Base-by-base conservation (phyloP, 352 stramenopile species). In the Lagenidium sp. region DNA sequence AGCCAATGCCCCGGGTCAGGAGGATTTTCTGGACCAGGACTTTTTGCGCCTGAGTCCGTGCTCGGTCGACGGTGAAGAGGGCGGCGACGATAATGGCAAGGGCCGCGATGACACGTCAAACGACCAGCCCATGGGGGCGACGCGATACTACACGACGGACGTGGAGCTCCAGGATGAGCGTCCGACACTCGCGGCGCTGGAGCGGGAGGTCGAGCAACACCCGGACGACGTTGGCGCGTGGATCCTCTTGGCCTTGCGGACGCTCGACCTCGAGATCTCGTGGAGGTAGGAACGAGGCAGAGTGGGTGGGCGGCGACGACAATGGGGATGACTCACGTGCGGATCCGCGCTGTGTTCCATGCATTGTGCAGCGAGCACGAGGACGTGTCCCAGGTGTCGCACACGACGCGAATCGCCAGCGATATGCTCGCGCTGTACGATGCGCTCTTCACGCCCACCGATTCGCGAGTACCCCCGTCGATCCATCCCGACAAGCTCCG, bases 301-400 rank as follows among this genome's bases (percentile, higher is more conserved):
- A n/a, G n/a, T n/a, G n/a, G n/a, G n/a, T n/a, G n/a, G n/a, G n/a
- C n/a, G n/a, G n/a, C n/a, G n/a, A n/a, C n/a, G n/a, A n/a, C n/a
- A n/a, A n/a, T n/a, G n/a, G n/a, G n/a, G n/a, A n/a, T n/a, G n/a
- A n/a, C n/a, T n/a, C n/a, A n/a, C n/a, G n/a, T n/a, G n/a, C n/a
- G n/a, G n/a, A n/a, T n/a, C n/a, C n/a, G n/a, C n/a, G n/a, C n/a
- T n/a, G n/a, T n/a, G n/a, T n/a, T n/a, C n/a, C n/a, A n/a, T n/a
- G n/a, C 18, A 39, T 21, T 34, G 4, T 34, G 29, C 40, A 13
- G 26, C 43, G 65, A 55, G 15, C 55, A 68, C 13, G 59, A 68
- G 25, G 36, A 53, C 3, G 49, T n/a, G n/a, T n/a, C 48, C 4
- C 41, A 47, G 4, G 26, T 63, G 18, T 56, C 55, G 6, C 34